Conservation (phyloP, 352 stramenopile genomes). For the Phytophthora syringae region DNA sequence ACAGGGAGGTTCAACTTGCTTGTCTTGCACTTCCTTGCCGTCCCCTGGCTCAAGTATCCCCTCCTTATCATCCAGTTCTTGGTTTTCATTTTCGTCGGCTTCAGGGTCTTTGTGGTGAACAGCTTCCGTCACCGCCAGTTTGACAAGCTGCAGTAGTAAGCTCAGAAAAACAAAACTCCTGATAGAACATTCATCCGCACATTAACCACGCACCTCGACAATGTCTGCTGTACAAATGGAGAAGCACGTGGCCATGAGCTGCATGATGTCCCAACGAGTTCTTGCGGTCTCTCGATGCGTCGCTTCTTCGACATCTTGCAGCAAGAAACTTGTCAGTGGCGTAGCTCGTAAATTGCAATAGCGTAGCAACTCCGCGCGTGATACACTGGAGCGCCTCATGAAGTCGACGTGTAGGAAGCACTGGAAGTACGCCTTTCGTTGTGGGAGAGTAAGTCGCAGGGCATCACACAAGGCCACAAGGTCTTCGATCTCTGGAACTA, state of each 20-base stretch:
- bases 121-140: constrained; percentile 30
- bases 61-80: constrained; percentile 6
- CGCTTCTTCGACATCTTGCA: constrained; percentile 38
- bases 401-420: constrained; percentile 71
- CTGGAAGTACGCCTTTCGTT: constrained; percentile 68
- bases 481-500: constrained; percentile 64
- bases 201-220: constrained; percentile 25
- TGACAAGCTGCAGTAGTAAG: constrained; percentile 29
- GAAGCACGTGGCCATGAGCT: constrained; percentile 60
- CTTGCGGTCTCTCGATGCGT: constrained; percentile 43
- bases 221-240: constrained; percentile 63
- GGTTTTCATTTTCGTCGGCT: constrained; percentile 6
- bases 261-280: constrained; percentile 65
- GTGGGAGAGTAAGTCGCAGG: constrained; percentile 50
- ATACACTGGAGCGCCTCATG: constrained; percentile 57
- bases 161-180: not conserved
- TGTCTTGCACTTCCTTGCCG: not conserved
- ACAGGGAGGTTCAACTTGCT: constrained; percentile 1
- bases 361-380: constrained; percentile 56
- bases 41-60: not conserved
- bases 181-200: not conserved
- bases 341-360: constrained; percentile 59
- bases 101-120: not conserved
- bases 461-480: constrained; percentile 64
- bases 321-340: constrained; percentile 37